A percentile compares a stretch with the other conserved stretches of the same genome.
These are phyloP conservation scores for Stellera chamaejasme DNA, from an alignment of 345 rosid species.

Conservation along the genomic window DNA sequence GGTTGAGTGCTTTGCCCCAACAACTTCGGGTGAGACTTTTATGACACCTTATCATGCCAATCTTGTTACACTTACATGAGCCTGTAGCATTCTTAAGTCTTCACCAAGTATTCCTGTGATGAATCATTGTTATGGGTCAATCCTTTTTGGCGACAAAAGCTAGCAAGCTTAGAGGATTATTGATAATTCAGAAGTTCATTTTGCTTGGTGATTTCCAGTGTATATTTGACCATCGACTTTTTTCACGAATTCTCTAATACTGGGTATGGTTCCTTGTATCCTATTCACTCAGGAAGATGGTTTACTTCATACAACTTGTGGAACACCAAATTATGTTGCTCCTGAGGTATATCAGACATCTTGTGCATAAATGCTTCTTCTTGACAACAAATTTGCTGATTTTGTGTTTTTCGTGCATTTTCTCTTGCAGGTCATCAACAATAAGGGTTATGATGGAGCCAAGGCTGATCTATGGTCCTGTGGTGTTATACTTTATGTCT, in stretches of 20 bases:
- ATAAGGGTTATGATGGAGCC: conserved; percentile 97
- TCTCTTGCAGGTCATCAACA: conserved; percentile 66
- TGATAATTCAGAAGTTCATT: no score
- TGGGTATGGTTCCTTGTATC: conserved; percentile 4
- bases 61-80: no score
- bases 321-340: conserved; percentile 99
- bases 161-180: no score
- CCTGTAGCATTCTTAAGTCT: no score
- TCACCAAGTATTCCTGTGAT: no score
- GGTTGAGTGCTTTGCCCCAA: conserved; percentile 95
- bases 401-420: conserved; percentile 8
- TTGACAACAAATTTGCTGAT: conserved; percentile 2
- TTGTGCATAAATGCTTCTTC: conserved; percentile 7
- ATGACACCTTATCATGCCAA: not conserved
- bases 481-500: conserved; percentile 92
- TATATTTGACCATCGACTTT: no score
- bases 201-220: no score
- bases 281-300: conserved; percentile 74
- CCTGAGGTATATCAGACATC: conserved; percentile 68
- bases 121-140: no score
- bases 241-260: no score
- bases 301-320: conserved; percentile 95
- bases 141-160: no score
- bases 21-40: conserved; percentile 80
- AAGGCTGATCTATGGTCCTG: conserved; percentile 99